Evolutionary conservation across 1,284 basidiomycete genomes (phyloP).

Genomic region (Trichosporon inkin): DNA sequence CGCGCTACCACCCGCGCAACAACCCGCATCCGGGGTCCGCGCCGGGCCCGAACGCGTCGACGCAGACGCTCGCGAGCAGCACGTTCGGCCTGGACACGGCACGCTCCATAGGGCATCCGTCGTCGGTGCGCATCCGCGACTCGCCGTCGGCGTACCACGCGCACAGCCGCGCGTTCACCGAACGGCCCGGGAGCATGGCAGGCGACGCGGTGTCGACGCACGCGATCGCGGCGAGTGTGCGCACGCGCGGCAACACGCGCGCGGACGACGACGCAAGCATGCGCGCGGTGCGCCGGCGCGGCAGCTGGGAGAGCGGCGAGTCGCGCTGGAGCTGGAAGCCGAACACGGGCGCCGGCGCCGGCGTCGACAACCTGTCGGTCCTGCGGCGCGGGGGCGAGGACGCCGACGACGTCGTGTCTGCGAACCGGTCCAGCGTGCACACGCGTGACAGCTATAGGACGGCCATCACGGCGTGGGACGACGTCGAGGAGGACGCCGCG

Average conservation of each 20-base stretch:
- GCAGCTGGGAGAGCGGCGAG: conserved; percentile 42
- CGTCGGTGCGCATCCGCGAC: conserved; percentile 19
- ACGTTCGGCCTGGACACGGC: conserved; percentile 68
- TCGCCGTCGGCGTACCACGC: conserved; percentile 14
- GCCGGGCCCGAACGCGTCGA: conserved; percentile 83
- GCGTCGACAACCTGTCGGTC: conserved; percentile 10
- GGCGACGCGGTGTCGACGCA: conserved; percentile 19
- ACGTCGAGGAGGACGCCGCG: conserved; percentile 9
- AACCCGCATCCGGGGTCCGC: conserved; percentile 88
- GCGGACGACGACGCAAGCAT: conserved; percentile 28
- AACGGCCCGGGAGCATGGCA: conserved; percentile 13
- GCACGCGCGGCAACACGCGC: conserved; percentile 15
- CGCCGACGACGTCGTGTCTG: neutral
- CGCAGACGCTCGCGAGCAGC: conserved; percentile 86
- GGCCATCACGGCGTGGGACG: conserved; percentile 12
- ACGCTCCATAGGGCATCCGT: conserved; percentile 14
- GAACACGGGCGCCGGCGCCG: neutral
- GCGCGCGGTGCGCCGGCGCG: conserved; percentile 32
- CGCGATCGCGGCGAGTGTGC: conserved; percentile 15
- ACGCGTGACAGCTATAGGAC: conserved; percentile 21
- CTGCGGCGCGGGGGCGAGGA: conserved; percentile 12
- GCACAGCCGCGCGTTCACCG: conserved; percentile 18
- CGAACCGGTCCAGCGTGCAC: conserved; percentile 13
- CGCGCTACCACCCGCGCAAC: conserved; percentile 84
- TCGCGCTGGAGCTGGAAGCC: conserved; percentile 39